phyloP scores from a whole-genome alignment of 768 basidiomycete genomes.

The Russula lepida region DNA sequence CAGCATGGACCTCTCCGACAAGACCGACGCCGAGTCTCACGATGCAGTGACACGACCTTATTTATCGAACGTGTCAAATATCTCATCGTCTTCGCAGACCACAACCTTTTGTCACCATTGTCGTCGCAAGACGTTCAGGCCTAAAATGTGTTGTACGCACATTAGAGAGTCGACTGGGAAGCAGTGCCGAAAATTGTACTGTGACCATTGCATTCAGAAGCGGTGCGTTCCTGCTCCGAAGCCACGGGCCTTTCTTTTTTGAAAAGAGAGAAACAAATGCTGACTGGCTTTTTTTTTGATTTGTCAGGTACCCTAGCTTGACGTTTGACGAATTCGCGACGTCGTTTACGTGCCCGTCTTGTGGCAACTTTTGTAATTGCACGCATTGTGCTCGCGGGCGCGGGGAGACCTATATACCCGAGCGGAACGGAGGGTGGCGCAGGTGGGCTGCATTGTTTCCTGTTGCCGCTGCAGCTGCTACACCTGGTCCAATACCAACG shows the following conservation, averaged over 20 bases:
- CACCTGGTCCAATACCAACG: background rate
- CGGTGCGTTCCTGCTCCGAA: slow-evolving; percentile 6
- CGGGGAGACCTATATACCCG: slow-evolving; percentile 39
- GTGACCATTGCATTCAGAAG: slow-evolving; percentile 15
- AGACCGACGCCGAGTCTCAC: background rate
- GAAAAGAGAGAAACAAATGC: background rate
- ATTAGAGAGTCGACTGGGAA: background rate
- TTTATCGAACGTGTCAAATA: background rate
- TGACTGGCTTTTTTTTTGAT: background rate
- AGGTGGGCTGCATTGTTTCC: background rate
- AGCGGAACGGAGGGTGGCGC: slow-evolving; percentile 23
- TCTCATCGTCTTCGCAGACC: no score
- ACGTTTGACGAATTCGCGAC: slow-evolving; percentile 28
- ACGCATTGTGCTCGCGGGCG: slow-evolving; percentile 36
- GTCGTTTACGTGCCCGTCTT: slow-evolving; percentile 38
- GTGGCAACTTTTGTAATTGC: slow-evolving; percentile 42
- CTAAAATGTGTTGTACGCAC: slow-evolving; percentile 13
- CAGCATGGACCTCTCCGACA: background rate
- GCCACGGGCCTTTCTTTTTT: background rate
- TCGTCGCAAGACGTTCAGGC: background rate
- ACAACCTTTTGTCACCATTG: slow-evolving; percentile 17
- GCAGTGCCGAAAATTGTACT: slow-evolving; percentile 9
- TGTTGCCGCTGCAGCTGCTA: background rate
- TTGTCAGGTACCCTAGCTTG: slow-evolving; percentile 33
- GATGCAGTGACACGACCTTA: background rate